phyloP scores from a whole-genome alignment of 2,329 filamentous ascomycete genomes.

The Drechslerella stenobrocha region DNA sequence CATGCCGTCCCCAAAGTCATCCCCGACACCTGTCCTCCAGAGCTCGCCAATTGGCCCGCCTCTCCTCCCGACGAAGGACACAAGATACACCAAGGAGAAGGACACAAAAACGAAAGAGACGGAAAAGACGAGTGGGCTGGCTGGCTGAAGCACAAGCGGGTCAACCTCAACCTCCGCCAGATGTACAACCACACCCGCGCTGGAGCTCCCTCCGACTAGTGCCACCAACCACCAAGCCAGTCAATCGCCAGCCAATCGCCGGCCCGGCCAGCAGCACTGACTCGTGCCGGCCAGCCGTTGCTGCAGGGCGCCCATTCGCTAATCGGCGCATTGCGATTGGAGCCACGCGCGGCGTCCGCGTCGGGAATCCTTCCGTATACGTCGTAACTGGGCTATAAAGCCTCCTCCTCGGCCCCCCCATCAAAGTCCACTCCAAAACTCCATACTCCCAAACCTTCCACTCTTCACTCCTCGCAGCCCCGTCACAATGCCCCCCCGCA shows the following conservation, averaged over 20 bases:
- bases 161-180: slow-evolving; percentile 91
- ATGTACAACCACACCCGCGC: slow-evolving; percentile 63
- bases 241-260: background rate
- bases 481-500: slow-evolving; percentile 23
- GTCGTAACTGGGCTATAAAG: too few species aligned
- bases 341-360: too few species aligned
- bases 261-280: too few species aligned
- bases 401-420: too few species aligned
- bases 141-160: slow-evolving; percentile 84
- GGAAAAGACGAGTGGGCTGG: slow-evolving; percentile 69
- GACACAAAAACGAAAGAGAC: slow-evolving; percentile 54
- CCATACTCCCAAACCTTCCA: background rate
- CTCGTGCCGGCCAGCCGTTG: too few species aligned
- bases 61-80: too few species aligned
- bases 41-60: slow-evolving; percentile 68
- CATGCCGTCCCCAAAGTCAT: slow-evolving; percentile 91
- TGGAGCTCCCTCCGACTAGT: too few species aligned
- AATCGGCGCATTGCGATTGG: too few species aligned
- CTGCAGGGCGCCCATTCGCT: too few species aligned
- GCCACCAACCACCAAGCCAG: too few species aligned
- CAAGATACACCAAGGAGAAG: slow-evolving; percentile 61
- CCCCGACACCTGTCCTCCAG: slow-evolving; percentile 73
- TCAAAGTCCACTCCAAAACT: too few species aligned
- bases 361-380: too few species aligned
- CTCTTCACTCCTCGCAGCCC: background rate